Evolutionary conservation across 177 flowering plant species (phyloP).

Genomic region (Vitis hybrid): DNA sequence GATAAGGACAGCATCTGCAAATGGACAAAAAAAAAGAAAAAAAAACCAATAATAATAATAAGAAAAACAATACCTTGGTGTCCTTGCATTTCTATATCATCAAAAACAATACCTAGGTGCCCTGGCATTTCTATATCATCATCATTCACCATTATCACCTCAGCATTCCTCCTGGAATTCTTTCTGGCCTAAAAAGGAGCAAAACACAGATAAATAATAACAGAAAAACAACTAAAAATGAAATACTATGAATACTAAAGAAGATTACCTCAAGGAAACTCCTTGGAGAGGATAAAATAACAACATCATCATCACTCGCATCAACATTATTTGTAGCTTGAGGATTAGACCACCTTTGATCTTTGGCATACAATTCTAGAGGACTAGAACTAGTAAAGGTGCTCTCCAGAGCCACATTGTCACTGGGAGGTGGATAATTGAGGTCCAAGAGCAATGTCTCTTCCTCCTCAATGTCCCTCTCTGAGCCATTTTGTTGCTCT

Average conservation of each 20-base stretch:
- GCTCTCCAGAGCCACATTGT: not conserved
- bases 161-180: slow-evolving; percentile 1
- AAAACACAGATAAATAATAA: not conserved
- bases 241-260: not conserved
- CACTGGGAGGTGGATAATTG: slow-evolving; percentile 4
- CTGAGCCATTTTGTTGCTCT: not conserved
- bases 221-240: too few species aligned
- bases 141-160: too few species aligned
- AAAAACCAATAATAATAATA: too few species aligned
- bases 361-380: not conserved
- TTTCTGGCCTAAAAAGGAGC: slow-evolving; percentile 2
- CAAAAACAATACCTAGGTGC: too few species aligned
- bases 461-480: not conserved
- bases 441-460: slow-evolving; percentile 2
- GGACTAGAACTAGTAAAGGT: not conserved
- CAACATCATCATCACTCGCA: slow-evolving; percentile 4
- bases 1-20: too few species aligned
- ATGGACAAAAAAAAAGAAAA: too few species aligned
- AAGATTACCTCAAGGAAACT: slow-evolving; percentile 4
- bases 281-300: slow-evolving; percentile 3
- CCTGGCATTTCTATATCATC: too few species aligned
- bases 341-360: not conserved
- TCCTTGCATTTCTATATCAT: too few species aligned
- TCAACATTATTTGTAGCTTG: not conserved
- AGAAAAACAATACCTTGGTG: too few species aligned